These are phyloP conservation scores for Agrocybe praecox DNA, from an alignment of 768 basidiomycete genomes.

Conservation along the genomic window DNA sequence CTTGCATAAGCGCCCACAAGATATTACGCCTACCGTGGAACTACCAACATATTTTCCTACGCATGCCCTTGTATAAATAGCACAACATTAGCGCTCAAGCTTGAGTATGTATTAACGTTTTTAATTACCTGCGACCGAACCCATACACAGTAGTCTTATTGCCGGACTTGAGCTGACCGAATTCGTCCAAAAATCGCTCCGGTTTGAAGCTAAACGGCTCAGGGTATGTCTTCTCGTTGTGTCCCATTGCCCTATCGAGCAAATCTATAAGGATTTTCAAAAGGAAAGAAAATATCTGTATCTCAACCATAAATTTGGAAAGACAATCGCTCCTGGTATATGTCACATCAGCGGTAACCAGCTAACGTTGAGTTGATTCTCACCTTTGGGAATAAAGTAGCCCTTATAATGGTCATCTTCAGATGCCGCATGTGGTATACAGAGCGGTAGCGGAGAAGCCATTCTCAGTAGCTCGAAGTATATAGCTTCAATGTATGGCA, in stretches of 20 bases:
- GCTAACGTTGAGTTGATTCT: slow-evolving; percentile 26
- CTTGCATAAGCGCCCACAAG: background rate
- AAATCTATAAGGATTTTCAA: too few species aligned
- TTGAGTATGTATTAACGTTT: too few species aligned
- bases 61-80: slow-evolving; percentile 6
- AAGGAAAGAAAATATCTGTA: too few species aligned
- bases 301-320: too few species aligned
- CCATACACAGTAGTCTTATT: slow-evolving; percentile 11
- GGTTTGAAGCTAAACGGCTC: slow-evolving; percentile 28
- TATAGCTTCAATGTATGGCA: slow-evolving; percentile 32
- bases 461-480: slow-evolving; percentile 11
- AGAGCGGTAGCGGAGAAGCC: slow-evolving; percentile 11
- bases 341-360: too few species aligned
- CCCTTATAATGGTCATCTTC: slow-evolving; percentile 43
- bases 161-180: slow-evolving; percentile 7
- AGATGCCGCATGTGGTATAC: slow-evolving; percentile 28
- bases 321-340: too few species aligned
- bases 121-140: slow-evolving; percentile 17
- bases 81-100: background rate
- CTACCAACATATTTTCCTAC: slow-evolving; percentile 11
- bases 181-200: slow-evolving; percentile 24
- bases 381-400: slow-evolving; percentile 45
- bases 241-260: slow-evolving; percentile 21
- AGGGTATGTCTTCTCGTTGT: slow-evolving; percentile 21
- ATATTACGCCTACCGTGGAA: slow-evolving; percentile 7